Base-by-base conservation (phyloP, 1,284 basidiomycete species). In the Thelephora terrestris region DNA sequence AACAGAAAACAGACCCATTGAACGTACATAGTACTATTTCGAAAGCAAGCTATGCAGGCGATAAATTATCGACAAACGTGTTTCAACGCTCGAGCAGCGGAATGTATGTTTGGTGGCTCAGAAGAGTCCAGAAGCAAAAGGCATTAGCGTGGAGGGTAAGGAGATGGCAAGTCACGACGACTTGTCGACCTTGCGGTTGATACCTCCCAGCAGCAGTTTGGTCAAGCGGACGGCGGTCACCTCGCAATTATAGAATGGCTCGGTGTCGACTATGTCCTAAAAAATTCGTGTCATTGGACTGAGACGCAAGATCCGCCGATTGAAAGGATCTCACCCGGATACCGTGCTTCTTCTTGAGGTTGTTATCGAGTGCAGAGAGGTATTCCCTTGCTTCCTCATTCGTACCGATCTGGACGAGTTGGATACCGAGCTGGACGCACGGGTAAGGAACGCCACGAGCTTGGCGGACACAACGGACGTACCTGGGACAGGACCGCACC, bases 191-290 rank as follows among this genome's bases (percentile, higher is more conserved):
- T 74, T 65, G 23, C 74, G 65, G 57, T 79, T 78, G 46, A 82
- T 72, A 1, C 78, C 80, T 34, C 77, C 77, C 6, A 80, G 60
- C 4, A 81, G 63, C 35, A 75, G 70, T 58, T 82, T 81, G 51
- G 70, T 65, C 39, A 78, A 50, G 50, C 71, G 61, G 7, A 74
- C 68, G 1, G 68, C 64, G 20, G 58, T 69, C 36, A 79, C 55
- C 14, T 59, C 46, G 14, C 65, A 57, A 3, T 68, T 69, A 2
- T 59, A 59, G 53, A 71, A 80, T 2, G 73, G 71, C 0, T 77
- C 76, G 3, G 76, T 80, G 55, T 83, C 79, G 3, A 82, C 77
- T 5, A 82, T 82, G 52, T 79, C 76, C 69, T 76, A 49, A n/a
- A 49, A 32, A 10, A 32, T 32, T 32, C 9, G 12, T 10, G 9